A percentile compares a stretch with the other conserved stretches of the same genome.
phyloP scores from a whole-genome alignment of 2,329 filamentous ascomycete genomes.

The Aspergillus alliaceus region DNA sequence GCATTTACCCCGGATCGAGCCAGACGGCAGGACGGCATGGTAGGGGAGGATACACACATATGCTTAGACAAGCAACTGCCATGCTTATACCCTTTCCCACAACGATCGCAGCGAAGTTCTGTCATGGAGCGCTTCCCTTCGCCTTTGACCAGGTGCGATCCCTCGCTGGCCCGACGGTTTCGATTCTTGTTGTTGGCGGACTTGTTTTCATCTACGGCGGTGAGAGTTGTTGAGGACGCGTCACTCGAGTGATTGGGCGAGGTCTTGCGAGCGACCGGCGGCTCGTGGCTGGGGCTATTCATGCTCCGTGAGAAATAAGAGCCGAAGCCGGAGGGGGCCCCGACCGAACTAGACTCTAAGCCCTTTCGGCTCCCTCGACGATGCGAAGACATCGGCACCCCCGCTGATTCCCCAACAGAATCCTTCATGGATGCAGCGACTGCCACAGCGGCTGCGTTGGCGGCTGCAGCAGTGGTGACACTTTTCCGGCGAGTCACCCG shows the following conservation, averaged over 20 bases:
- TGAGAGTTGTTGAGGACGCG: slow-evolving; percentile 10
- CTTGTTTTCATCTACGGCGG: slow-evolving; percentile 47
- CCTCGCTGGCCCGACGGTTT: slow-evolving; percentile 74
- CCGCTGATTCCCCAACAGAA: slow-evolving; percentile 56
- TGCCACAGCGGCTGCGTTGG: slow-evolving; percentile 67
- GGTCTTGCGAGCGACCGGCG: slow-evolving; percentile 39
- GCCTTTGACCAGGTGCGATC: slow-evolving; percentile 76
- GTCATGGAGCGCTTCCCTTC: slow-evolving; percentile 75
- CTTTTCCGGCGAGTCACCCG: slow-evolving; percentile 92
- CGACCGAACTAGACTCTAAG: slow-evolving; percentile 64
- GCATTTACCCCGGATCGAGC: slow-evolving; percentile 41
- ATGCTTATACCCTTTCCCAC: slow-evolving; percentile 99
- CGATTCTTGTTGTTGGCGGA: slow-evolving; percentile 54
- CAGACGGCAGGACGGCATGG: slow-evolving; percentile 47
- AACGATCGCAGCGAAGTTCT: slow-evolving; percentile 94
- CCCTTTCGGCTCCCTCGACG: slow-evolving; percentile 58
- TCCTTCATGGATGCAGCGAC: slow-evolving; percentile 69
- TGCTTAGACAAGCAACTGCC: slow-evolving; percentile 99
- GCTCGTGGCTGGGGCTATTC: slow-evolving; percentile 35
- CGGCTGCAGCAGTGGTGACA: slow-evolving; percentile 71
- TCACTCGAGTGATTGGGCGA: slow-evolving; percentile 35
- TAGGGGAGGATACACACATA: slow-evolving; percentile 79
- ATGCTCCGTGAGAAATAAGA: slow-evolving; percentile 44
- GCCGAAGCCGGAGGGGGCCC: slow-evolving; percentile 39
- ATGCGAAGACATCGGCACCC: slow-evolving; percentile 55